Base-by-base conservation (phyloP, 495 filamentous ascomycete species). In the Trichoderma parareesei region DNA sequence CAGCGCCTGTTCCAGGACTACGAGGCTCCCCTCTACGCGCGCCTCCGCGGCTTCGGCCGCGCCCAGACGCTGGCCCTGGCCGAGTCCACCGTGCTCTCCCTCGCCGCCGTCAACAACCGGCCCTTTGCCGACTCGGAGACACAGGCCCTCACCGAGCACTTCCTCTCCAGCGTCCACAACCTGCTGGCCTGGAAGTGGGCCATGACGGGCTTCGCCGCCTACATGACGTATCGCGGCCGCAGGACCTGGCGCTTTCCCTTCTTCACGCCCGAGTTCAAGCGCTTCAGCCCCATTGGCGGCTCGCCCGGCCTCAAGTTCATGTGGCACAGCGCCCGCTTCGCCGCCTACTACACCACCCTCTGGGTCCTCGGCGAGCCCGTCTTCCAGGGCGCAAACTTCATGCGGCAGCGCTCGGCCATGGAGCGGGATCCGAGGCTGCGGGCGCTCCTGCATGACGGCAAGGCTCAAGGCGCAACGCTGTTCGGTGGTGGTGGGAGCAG, bases 311-410 rank as follows among this genome's bases (percentile, higher is more conserved):
- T 57, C 33, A 33, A 57, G 53, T 37, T 57, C 53, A 57, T 57
- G 53, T 57, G 53, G 53, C 53, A 57, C 33, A 57, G 53, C 53
- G 53, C 53, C 33, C 53, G 53, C 53, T 57, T 57, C 27, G 53
- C 53, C 53, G 53, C 53, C 27, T 57, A 57, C 53, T 57, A 57
- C 53, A 14, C 9, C 4, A 57, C 53, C 2, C 27, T 57, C 20
- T 57, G 53, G 53, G 53, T 57, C n/a, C 37, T 53, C 38, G 63
- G 38, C 7, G 43, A 46, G 53, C 46, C 63, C 35, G 40, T 41
- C 63, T 65, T 59, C 63, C 46, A 53, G 27, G 35, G 35, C 41
- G 63, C 63, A 64, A 60, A 37, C 46, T 64, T 49, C n/a, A 27
- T 64, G 35, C 33, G 46, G 10, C 63, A 55, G 33, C 53, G 46